Evolutionary conservation across 805 yeast species (phyloP).

Genomic region (Candida chauliodis): DNA sequence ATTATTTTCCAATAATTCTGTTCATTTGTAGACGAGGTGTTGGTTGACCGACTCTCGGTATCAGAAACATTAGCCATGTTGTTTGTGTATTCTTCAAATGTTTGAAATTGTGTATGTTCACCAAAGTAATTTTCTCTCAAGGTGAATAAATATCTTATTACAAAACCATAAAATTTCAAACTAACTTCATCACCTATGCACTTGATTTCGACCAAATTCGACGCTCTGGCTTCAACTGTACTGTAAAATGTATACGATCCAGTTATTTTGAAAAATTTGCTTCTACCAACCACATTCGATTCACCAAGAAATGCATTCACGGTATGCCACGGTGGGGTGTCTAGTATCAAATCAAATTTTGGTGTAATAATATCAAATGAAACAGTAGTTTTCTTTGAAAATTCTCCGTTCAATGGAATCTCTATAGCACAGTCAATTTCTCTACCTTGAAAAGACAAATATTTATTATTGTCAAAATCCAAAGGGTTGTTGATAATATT

Average conservation of each 20-base stretch:
- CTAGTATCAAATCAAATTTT: constrained; percentile 56
- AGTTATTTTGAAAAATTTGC: constrained; percentile 53
- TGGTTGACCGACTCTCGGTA: not conserved
- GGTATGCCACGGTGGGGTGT: constrained; percentile 93
- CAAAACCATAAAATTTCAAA: constrained; percentile 73
- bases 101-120: constrained; percentile 73
- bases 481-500: constrained; percentile 88
- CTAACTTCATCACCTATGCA: constrained; percentile 66
- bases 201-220: constrained; percentile 65
- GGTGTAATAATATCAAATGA: constrained; percentile 54
- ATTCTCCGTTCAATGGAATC: constrained; percentile 59
- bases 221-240: constrained; percentile 58
- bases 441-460: constrained; percentile 68
- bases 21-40: not conserved
- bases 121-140: constrained; percentile 90
- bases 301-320: constrained; percentile 61
- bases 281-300: constrained; percentile 61
- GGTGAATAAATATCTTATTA: constrained; percentile 69
- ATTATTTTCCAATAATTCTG: constrained; percentile 35
- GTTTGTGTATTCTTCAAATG: constrained; percentile 73
- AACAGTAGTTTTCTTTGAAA: constrained; percentile 49
- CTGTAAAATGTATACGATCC: constrained; percentile 67
- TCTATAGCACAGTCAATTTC: constrained; percentile 41
- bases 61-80: constrained; percentile 1
- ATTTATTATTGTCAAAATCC: constrained; percentile 77